A percentile compares a stretch with the other conserved stretches of the same genome.
phyloP scores from a whole-genome alignment of 441 rosid genomes.

The Corymbia calophylla region DNA sequence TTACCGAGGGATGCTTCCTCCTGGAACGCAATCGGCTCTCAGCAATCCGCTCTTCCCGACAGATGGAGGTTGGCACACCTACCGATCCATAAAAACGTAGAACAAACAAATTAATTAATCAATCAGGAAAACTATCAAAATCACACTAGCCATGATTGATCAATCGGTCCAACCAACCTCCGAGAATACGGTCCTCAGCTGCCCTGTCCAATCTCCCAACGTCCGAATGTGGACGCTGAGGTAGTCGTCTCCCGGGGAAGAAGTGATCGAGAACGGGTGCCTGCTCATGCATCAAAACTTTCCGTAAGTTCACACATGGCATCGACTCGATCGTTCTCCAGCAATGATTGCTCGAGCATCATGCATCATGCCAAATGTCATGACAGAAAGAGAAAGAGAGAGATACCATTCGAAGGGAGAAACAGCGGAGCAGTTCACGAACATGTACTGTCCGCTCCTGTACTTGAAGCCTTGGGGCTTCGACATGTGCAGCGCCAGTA shows the following conservation, averaged over 20 bases:
- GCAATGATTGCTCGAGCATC: background rate
- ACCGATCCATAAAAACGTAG: background rate
- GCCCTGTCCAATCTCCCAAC: constrained; percentile 85
- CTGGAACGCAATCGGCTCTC: constrained; percentile 32
- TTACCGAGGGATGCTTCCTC: constrained; percentile 32
- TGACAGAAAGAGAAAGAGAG: background rate
- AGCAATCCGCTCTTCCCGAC: constrained; percentile 50
- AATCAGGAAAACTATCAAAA: background rate
- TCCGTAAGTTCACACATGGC: too few relatives aligned
- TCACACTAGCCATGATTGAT: background rate
- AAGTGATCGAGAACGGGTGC: constrained; percentile 95
- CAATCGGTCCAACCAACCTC: constrained; percentile 30
- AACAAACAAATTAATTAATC: background rate
- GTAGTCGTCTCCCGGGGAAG: constrained; percentile 87
- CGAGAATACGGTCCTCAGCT: constrained; percentile 70
- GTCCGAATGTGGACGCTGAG: constrained; percentile 87
- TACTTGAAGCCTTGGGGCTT: constrained; percentile 95
- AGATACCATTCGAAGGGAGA: constrained; percentile 86
- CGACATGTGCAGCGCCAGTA: constrained; percentile 79
- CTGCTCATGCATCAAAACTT: constrained; percentile 12
- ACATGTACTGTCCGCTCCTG: constrained; percentile 96
- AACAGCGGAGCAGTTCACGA: constrained; percentile 80
- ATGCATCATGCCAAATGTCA: background rate
- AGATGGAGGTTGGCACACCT: constrained; percentile 44
- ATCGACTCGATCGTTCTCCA: background rate